Evolutionary conservation across 441 rosid species (phyloP).

Genomic region (Croton laevigatus): DNA sequence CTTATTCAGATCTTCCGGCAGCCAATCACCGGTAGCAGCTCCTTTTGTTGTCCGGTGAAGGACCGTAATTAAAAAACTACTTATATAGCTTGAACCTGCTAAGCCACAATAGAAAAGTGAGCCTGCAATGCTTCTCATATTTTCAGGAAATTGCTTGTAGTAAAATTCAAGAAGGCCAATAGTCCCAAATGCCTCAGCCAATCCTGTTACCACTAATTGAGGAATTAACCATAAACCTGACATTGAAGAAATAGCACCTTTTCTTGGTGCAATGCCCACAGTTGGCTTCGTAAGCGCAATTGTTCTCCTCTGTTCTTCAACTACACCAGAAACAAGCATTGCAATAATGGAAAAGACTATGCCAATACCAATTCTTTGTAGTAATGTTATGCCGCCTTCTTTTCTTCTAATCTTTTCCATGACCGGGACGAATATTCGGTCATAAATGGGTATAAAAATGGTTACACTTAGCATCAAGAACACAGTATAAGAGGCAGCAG

Average conservation of each 20-base stretch:
- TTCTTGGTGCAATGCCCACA: conserved; percentile 54
- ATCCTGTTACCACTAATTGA: conserved; percentile 61
- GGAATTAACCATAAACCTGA: conserved; percentile 68
- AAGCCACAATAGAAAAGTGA: conserved; percentile 54
- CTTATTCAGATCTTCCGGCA: conserved; percentile 71
- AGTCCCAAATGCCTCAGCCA: conserved; percentile 55
- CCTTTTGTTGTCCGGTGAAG: conserved; percentile 52
- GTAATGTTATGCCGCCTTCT: conserved; percentile 64
- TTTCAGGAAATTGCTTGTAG: conserved; percentile 83
- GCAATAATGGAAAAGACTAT: conserved; percentile 38
- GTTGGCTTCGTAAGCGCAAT: conserved; percentile 60
- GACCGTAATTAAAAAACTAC: conserved; percentile 52
- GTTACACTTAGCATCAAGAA: conserved; percentile 66
- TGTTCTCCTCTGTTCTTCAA: conserved; percentile 51
- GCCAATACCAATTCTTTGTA: conserved; percentile 74
- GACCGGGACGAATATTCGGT: conserved; percentile 54
- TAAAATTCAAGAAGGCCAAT: conserved; percentile 67
- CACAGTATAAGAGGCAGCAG: conserved; percentile 68
- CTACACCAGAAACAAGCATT: conserved; percentile 49
- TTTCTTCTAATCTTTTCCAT: conserved; percentile 51
- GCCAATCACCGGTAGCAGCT: conserved; percentile 56
- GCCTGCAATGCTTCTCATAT: conserved; percentile 84
- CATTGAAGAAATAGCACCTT: conserved; percentile 75
- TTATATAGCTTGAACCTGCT: conserved; percentile 58
- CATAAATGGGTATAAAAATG: conserved; percentile 62